A percentile compares a stretch with the other conserved stretches of the same genome.
Evolutionary conservation across 495 filamentous ascomycete species (phyloP).

Genomic region (Tuber borchii): DNA sequence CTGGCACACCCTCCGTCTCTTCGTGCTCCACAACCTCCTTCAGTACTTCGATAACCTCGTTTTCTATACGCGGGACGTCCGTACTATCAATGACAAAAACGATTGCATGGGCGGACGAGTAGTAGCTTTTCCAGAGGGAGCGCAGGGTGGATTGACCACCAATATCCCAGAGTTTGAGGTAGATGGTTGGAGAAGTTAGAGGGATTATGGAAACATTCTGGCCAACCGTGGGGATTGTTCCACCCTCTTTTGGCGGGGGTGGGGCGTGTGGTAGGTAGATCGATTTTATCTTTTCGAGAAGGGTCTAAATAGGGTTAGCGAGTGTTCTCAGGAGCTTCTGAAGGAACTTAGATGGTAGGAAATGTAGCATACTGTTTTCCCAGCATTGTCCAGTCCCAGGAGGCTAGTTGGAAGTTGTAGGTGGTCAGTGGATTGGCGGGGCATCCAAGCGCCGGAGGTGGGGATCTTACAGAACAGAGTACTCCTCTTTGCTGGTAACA

Average conservation of each 20-base stretch:
- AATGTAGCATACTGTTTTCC: constrained; percentile 60
- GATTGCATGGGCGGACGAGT: constrained; percentile 86
- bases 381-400: constrained; percentile 93
- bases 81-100: constrained; percentile 94
- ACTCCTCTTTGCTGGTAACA: constrained; percentile 96
- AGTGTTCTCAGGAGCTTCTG: not conserved
- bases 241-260: constrained; percentile 54
- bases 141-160: constrained; percentile 86
- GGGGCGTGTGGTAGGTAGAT: constrained; percentile 61
- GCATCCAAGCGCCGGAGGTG: not conserved
- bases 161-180: constrained; percentile 97
- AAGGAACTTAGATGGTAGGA: not conserved
- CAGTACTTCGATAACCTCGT: constrained; percentile 68
- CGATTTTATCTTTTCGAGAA: constrained; percentile 90
- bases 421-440: constrained; percentile 14
- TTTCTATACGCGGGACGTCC: constrained; percentile 75
- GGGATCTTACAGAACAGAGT: constrained; percentile 65
- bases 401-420: constrained; percentile 47
- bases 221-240: constrained; percentile 92
- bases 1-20: constrained; percentile 81
- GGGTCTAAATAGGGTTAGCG: constrained; percentile 49
- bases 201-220: constrained; percentile 91
- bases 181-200: constrained; percentile 79
- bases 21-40: constrained; percentile 68
- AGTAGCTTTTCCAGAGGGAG: constrained; percentile 93